Conservation (phyloP, 306 rosid genomes). For the Adenanthera pavonina region DNA sequence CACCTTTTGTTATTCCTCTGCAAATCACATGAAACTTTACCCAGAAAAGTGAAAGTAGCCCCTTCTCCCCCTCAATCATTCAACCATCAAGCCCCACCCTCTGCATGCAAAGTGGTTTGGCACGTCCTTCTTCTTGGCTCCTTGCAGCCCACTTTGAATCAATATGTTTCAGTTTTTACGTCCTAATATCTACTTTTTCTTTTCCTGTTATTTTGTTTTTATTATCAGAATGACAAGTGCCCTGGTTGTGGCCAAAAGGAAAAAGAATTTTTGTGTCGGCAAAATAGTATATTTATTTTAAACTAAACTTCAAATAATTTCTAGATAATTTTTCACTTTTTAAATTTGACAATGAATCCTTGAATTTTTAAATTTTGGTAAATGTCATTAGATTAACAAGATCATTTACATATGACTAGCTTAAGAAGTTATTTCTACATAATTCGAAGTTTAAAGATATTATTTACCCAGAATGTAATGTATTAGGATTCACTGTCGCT, state of each 20-base stretch:
- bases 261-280: constrained; percentile 1
- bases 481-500: no score
- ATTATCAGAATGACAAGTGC: neutral
- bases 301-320: neutral
- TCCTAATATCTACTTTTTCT: neutral
- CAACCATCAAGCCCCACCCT: neutral
- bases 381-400: no score
- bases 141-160: constrained; percentile 6
- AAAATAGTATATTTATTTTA: neutral
- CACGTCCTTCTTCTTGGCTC: constrained; percentile 12
- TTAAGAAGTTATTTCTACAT: no score
- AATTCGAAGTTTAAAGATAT: no score
- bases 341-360: no score
- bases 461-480: no score
- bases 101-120: constrained; percentile 9
- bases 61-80: constrained; percentile 5
- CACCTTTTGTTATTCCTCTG: constrained; percentile 17
- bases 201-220: neutral
- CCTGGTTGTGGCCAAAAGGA: neutral
- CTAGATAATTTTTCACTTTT: no score
- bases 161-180: neutral
- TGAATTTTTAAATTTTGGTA: neutral
- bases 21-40: constrained; percentile 13
- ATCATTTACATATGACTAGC: no score
- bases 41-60: neutral